Base-by-base conservation (phyloP, 768 basidiomycete species). In the Boletus sp. region DNA sequence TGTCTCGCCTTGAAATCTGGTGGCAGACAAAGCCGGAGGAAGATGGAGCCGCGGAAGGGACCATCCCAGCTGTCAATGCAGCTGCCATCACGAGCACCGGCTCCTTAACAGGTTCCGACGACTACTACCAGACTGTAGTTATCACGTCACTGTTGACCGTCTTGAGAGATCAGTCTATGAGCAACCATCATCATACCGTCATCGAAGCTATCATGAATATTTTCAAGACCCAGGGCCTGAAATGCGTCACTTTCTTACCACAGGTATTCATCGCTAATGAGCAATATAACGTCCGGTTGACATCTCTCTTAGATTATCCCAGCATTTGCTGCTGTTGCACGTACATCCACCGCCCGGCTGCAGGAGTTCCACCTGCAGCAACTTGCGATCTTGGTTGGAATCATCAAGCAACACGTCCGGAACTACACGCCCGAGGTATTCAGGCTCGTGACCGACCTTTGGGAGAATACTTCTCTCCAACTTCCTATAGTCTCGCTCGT, bases 201-300 rank as follows among this genome's bases (percentile, higher is more conserved):
- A 94, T 98, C 53, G 94, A 98, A 68, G 94, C 94, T 1, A 89
- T 99, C 62, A 98, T 98, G 93, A 88, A 93, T 43, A 98, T 99
- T 56, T 99, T 98, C 81, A 94, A 95, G 72, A 97, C 94, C 0
- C 95, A 98, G 66, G 94, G 96, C 14, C 74, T 98, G 66, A 94
- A 95, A 78, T 97, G 93, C 69, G 94, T 96, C 19, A 83, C 90
- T 2, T 98, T 98, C 73, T 74, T 99, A 25, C 91, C 96, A 41
- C 94, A 97, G 78, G 93, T 93, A 66, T 57, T 46, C 53, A 25
- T 41, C 19, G 34, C 40, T 37, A 50, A 50, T 21, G 40, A 35
- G 25, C 17, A 25, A 42, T 32, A 7, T 13, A 33, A 50, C 25
- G 9, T 54, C 13, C 67, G 43, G 53, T 43, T 64, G 48, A 56